Evolutionary conservation across 106 monocot species (phyloP), one percentile per base, ranked within the genome.

Genomic region (Agapanthus africanus): DNA sequence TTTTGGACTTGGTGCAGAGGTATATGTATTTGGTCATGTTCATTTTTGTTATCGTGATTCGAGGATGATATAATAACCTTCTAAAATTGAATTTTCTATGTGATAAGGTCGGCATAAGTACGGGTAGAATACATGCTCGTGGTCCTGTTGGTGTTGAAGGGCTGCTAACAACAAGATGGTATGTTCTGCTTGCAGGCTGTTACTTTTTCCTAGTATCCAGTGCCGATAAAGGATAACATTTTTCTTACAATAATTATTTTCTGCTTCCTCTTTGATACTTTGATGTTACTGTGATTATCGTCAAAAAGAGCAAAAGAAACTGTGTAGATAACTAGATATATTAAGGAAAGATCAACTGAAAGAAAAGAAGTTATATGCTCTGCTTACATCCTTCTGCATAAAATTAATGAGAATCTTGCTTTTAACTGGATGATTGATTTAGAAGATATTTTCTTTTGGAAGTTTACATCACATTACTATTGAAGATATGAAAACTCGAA

Each of bases 1-100:
- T 68, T 99, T 99, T 81, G 97, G 97, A 30, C 83, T 99, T 60
- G 97, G 97, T 77, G 97, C 97, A 65, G 97, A 99, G 97, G 95
- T 97, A 79, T 15, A 4, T 22, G 49, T 31, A 52, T 11, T 56
- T 21, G n/a, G 23, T 52, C 13, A 21, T 10, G n/a, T 10, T 65
- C 18, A 4, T 61, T 13, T 14, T 21, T 26, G 27, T 57, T 21
- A 19, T 15, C 15, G 16, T 67, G n/a, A 6, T 65, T 32, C 18
- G 39, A 30, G 47, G 33, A 11, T 21, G 6, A 21, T 37, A 22
- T 63, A 7, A 36, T 10, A 37, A 63, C 1, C 10, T 30, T 11
- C 31, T 4, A 57, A 13, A 57, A 57, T 14, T 22, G 35, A 35
- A 37, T 0, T 18, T 35, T 25, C 35, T 28, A 28, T 37, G 21